These are phyloP conservation scores for Nidularia pulvinata DNA, from an alignment of 768 basidiomycete genomes.

Conservation along the genomic window DNA sequence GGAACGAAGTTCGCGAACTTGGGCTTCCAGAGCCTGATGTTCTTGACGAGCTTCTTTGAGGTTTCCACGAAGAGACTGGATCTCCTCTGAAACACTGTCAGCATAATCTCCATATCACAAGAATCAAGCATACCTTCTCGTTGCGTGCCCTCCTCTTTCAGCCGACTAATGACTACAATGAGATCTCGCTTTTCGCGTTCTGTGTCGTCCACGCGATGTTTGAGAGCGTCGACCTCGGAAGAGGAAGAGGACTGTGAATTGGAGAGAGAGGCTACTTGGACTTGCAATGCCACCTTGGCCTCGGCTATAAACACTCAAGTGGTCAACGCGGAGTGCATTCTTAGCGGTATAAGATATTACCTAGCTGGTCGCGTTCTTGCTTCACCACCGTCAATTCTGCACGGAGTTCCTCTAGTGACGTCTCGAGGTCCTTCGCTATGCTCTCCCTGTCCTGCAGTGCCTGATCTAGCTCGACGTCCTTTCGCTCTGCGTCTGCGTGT, in stretches of 20 bases:
- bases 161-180: slow-evolving; percentile 76
- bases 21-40: slow-evolving; percentile 63
- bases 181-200: slow-evolving; percentile 94
- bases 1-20: slow-evolving; percentile 73
- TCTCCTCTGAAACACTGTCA: slow-evolving; percentile 53
- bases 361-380: slow-evolving; percentile 64
- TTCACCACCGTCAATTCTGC: slow-evolving; percentile 56
- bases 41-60: slow-evolving; percentile 80
- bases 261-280: slow-evolving; percentile 55
- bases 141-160: slow-evolving; percentile 74
- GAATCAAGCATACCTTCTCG: slow-evolving; percentile 61
- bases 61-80: slow-evolving; percentile 63
- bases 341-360: slow-evolving; percentile 34
- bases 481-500: slow-evolving; percentile 65
- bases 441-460: slow-evolving; percentile 78
- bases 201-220: slow-evolving; percentile 64
- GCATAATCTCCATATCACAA: neutral
- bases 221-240: slow-evolving; percentile 56
- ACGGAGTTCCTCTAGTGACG: slow-evolving; percentile 46
- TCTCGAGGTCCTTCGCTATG: slow-evolving; percentile 55
- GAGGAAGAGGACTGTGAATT: slow-evolving; percentile 64
- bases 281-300: slow-evolving; percentile 46
- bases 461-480: slow-evolving; percentile 85
- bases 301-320: slow-evolving; percentile 10
- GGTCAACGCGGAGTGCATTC: neutral